Conservation (phyloP, 805 yeast genomes). For the Saccharomycopsis sp. region DNA sequence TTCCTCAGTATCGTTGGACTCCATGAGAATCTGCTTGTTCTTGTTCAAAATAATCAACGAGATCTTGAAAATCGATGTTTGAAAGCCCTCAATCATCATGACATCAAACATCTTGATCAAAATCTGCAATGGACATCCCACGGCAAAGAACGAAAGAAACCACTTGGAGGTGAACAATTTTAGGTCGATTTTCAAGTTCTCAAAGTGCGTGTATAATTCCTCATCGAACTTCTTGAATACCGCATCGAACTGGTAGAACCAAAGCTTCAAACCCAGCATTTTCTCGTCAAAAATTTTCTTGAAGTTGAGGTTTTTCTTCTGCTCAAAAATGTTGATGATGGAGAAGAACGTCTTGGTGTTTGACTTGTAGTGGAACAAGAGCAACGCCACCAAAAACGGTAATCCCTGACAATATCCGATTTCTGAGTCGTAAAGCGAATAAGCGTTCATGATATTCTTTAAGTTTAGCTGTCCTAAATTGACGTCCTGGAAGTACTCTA, state of each 20-base stretch:
- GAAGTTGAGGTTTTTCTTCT: constrained; percentile 37
- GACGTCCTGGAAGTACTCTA: constrained; percentile 39
- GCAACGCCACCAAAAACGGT: constrained; percentile 54
- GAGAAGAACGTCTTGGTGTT: constrained; percentile 43
- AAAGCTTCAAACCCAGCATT: constrained; percentile 46
- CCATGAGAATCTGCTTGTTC: constrained; percentile 35
- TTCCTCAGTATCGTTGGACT: constrained; percentile 35
- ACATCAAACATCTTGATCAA: constrained; percentile 44
- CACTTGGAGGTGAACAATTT: constrained; percentile 53
- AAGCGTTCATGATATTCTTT: constrained; percentile 52
- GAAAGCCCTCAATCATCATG: constrained; percentile 46
- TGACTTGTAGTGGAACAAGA: constrained; percentile 38
- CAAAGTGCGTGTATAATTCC: constrained; percentile 38
- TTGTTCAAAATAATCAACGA: constrained; percentile 45
- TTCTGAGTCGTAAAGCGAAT: constrained; percentile 55
- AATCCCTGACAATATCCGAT: constrained; percentile 67
- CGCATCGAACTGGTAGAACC: constrained; percentile 45
- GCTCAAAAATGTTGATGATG: constrained; percentile 51
- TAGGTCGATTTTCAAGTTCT: constrained; percentile 33
- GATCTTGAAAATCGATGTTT: constrained; percentile 48
- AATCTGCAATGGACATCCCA: constrained; percentile 51
- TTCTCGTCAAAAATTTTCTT: constrained; percentile 46
- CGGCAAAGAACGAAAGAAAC: constrained; percentile 56
- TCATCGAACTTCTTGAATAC: constrained; percentile 37
- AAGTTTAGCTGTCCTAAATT: constrained; percentile 38